Evolutionary conservation across 371 early-diverging fungal species (phyloP).

Genomic region (Syncephalastrum racemosum): DNA sequence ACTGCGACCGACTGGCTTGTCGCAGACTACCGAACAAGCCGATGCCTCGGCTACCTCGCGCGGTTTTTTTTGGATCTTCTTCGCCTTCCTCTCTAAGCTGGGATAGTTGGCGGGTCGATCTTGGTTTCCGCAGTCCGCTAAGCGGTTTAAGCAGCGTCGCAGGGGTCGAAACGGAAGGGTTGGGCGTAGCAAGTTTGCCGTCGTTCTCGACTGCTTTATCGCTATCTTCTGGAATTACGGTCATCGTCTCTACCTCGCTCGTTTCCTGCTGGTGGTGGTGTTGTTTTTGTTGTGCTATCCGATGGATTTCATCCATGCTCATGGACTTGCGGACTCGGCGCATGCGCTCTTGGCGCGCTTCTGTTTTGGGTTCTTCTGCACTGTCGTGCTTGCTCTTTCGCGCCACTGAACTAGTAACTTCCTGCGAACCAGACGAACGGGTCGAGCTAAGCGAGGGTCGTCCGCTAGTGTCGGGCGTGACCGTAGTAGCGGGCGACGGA

Average conservation of each 20-base stretch:
- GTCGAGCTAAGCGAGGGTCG: too few species aligned
- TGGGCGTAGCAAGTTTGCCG: background rate
- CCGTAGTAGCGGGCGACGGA: too few species aligned
- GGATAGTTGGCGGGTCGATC: background rate
- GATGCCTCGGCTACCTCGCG: conserved; percentile 3
- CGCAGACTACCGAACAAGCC: conserved; percentile 29
- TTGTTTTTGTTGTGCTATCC: conserved; percentile 2
- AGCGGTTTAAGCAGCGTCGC: too few species aligned
- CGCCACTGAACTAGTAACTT: too few species aligned
- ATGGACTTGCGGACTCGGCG: conserved; percentile 18
- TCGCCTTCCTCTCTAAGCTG: background rate
- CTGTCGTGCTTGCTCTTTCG: too few species aligned
- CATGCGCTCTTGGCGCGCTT: background rate
- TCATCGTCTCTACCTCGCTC: background rate
- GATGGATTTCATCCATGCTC: conserved; percentile 16
- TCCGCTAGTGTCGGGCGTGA: too few species aligned
- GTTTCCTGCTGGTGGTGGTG: background rate
- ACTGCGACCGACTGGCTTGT: conserved; percentile 18
- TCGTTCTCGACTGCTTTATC: conserved; percentile 1
- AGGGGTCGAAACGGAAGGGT: background rate
- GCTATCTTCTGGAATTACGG: background rate
- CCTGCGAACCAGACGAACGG: too few species aligned
- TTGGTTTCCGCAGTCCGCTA: too few species aligned
- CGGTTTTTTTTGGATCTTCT: background rate
- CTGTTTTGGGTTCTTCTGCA: too few species aligned